Evolutionary conservation across 2,329 filamentous ascomycete genomes (phyloP).

Genomic region (Chrysoporthe puriensis): DNA sequence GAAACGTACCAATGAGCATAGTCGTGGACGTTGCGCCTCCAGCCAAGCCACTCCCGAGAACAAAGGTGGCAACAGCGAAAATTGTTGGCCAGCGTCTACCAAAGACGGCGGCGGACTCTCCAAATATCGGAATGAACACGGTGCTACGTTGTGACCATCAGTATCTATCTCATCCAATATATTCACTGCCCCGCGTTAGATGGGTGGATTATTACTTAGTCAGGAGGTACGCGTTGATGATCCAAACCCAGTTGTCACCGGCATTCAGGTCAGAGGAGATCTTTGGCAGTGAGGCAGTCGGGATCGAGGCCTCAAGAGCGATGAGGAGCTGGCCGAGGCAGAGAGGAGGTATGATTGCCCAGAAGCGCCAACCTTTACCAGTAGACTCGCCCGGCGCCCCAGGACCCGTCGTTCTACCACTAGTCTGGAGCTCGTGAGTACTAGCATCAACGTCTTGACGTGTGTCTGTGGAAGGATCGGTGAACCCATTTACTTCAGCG

Average conservation of each 20-base stretch:
- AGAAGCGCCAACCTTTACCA: conserved; percentile 5
- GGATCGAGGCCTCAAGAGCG: conserved; percentile 31
- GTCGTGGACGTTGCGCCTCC: conserved; percentile 42
- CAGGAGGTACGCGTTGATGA: conserved; percentile 32
- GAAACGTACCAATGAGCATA: conserved; percentile 42
- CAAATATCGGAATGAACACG: conserved; percentile 43
- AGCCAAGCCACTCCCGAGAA: conserved; percentile 47
- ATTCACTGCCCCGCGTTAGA: neutral
- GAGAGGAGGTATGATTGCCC: conserved; percentile 12
- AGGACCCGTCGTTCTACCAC: too few species aligned
- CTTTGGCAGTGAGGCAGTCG: conserved; percentile 32
- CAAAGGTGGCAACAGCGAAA: conserved; percentile 44
- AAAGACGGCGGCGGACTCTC: conserved; percentile 48
- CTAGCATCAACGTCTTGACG: neutral
- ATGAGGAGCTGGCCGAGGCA: neutral
- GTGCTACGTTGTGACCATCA: neutral
- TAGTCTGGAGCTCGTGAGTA: too few species aligned
- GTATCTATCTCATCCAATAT: neutral
- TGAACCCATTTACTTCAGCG: too few species aligned
- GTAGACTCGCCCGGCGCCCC: too few species aligned
- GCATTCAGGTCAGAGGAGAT: conserved; percentile 25
- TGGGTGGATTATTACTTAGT: conserved; percentile 7
- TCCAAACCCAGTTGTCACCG: conserved; percentile 33
- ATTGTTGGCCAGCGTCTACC: conserved; percentile 45
- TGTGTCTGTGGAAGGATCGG: too few species aligned